Evolutionary conservation across 2,329 filamentous ascomycete genomes (phyloP), one percentile per base, ranked within the genome.

Genomic region (Rhinocladiella mackenziei): DNA sequence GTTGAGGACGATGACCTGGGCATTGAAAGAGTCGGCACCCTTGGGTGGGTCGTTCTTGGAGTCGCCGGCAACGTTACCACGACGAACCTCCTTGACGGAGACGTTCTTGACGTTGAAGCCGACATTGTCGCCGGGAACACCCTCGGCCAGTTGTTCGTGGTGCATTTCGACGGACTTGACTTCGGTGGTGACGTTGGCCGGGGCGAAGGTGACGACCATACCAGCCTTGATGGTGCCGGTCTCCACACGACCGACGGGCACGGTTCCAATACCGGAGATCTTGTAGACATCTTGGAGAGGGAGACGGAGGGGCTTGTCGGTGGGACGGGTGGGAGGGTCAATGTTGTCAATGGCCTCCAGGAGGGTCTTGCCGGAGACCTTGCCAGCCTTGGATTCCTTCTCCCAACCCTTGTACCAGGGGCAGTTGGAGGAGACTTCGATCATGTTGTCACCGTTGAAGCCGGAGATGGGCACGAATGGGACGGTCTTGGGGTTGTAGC

Each of bases 101-200:
- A 98, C 92, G 92, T 98, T 98, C 89, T 98, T 98, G 78, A 98
- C 91, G 87, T 98, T 98, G 89, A 98, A 98, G 66, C 92, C 92
- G 73, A 98, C 92, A 81, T 98, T 98, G 87, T 98, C 92, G 84
- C 92, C 92, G 69, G 92, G 92, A 60, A 86, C 69, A 86, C 92
- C 92, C 82, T 95, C 84, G 59, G 71, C 54, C 63, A 98, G 89
- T 85, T 96, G 89, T 81, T 96, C 88, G 89, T 97, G 91, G 84
- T 96, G 91, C 92, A 98, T 98, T 81, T 98, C 92, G 67, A 98
- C 92, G 75, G 91, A 97, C 89, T 98, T 98, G 83, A 97, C 92
- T 87, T 98, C 92, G 81, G 92, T 97, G 84, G 92, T 97, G 73
- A 98, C 89, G 83, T 88, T 88, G 80, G 89, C 78, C 62, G 92